Percentiles rank a stretch among this genome's conserved stretches.
phyloP scores from a whole-genome alignment of 306 rosid genomes.

The peach (Prunus persica) region DNA sequence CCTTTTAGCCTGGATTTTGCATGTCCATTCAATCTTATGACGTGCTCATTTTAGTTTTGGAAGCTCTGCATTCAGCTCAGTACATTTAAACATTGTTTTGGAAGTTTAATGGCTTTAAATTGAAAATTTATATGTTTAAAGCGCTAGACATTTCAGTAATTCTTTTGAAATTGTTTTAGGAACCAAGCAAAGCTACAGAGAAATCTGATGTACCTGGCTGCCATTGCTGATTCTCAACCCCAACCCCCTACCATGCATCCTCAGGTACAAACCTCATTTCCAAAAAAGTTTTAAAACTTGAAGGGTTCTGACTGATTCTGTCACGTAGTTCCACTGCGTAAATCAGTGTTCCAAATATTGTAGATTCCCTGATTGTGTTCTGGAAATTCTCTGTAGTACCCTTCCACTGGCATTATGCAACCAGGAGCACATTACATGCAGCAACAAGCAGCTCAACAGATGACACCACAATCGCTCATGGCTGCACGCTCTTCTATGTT shows the following conservation, averaged over 20 bases:
- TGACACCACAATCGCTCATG: conserved; percentile 86
- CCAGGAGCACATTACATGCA: conserved; percentile 91
- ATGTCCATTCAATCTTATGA: not conserved
- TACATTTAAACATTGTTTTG: too few relatives aligned
- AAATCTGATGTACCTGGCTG: conserved; percentile 97
- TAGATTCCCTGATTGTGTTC: not conserved
- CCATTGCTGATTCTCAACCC: conserved; percentile 99
- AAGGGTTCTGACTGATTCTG: not conserved
- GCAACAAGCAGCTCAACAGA: conserved; percentile 78
- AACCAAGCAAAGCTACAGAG: conserved; percentile 96
- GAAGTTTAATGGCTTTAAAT: too few relatives aligned
- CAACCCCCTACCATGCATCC: conserved; percentile 81
- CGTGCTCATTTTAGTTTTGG: not conserved
- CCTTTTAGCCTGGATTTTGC: not conserved
- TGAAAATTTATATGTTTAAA: not conserved
- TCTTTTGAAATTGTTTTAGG: conserved; percentile 38
- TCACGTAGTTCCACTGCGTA: not conserved
- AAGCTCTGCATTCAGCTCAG: too few relatives aligned
- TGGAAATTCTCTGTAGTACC: conserved; percentile 46
- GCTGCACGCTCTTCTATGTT: conserved; percentile 85
- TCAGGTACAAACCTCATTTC: conserved; percentile 54
- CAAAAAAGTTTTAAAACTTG: not conserved
- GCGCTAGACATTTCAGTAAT: not conserved
- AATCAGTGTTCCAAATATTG: not conserved
- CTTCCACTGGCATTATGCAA: conserved; percentile 70